Percentiles rank a stretch among this genome's conserved stretches.
Evolutionary conservation across 2,329 filamentous ascomycete genomes (phyloP).

Genomic region (Pleurostoma richardsiae): DNA sequence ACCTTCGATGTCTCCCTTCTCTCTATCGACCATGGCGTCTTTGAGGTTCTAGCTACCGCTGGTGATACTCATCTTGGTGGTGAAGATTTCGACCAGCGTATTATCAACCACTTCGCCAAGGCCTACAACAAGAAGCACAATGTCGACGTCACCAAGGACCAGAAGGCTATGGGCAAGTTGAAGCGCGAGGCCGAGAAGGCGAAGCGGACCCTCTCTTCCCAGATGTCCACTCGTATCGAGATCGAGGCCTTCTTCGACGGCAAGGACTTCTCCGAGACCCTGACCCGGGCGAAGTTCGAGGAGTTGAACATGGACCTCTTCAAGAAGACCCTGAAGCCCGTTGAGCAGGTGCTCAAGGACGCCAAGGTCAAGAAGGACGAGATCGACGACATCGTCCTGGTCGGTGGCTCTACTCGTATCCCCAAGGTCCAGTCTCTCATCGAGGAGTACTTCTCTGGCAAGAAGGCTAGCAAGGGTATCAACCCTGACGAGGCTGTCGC

Average conservation of each 20-base stretch:
- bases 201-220: conserved; percentile 94
- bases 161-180: conserved; percentile 98
- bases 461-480: conserved; percentile 98
- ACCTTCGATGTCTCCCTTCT: conserved; percentile 93
- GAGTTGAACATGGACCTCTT: conserved; percentile 98
- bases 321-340: conserved; percentile 98
- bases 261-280: conserved; percentile 96
- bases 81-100: conserved; percentile 97
- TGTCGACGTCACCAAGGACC: conserved; percentile 88
- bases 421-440: conserved; percentile 94
- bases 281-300: conserved; percentile 98
- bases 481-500: conserved; percentile 99
- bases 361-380: conserved; percentile 96
- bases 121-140: conserved; percentile 97
- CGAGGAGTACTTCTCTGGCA: conserved; percentile 91
- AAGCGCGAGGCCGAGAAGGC: conserved; percentile 99
- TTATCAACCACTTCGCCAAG: conserved; percentile 96
- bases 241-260: conserved; percentile 97
- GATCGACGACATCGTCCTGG: conserved; percentile 93
- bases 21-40: conserved; percentile 86
- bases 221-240: conserved; percentile 90
- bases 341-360: conserved; percentile 97
- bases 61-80: conserved; percentile 97
- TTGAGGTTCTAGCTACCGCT: conserved; percentile 89
- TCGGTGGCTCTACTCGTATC: conserved; percentile 98